Base-by-base conservation (phyloP, 192 early-diverging fungal species). In the Backusella morwellensis region DNA sequence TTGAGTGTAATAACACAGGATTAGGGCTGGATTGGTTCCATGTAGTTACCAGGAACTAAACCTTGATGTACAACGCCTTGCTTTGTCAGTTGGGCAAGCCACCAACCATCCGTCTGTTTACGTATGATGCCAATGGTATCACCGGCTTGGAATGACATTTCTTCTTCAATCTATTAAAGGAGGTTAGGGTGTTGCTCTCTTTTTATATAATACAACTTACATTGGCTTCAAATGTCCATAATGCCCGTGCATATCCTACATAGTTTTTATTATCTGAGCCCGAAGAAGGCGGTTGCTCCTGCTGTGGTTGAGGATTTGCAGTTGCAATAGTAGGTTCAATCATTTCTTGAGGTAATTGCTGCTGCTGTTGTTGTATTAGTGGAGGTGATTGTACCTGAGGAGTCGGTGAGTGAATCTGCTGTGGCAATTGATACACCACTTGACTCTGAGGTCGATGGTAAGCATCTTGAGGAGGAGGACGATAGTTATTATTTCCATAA, bases 31-130 rank as follows among this genome's bases (percentile, higher is more conserved):
- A 66, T 36, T 14, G 36, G 8, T 44, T 80, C 54, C 80, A 81
- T 81, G 19, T 78, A 82, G 40, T 82, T 82, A 15, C 80, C 77
- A 38, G 80, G 80, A 38, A 82, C 74, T 19, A 82, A 74, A 26
- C 80, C 80, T 54, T 63, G 73, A 40, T 35, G 32, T 6, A 40
- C 6, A 50, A 44, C 35, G 8, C 23, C 17, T 3, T 80, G 75
- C 23, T 82, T 78, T 40, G 82, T 35, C 0, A 85, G 21, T 38
- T 87, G 83, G 6, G 85, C 89, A 68, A 84, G 81, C 89, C 89
- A 90, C 89, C 89, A 90, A 12, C 89, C 89, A 75, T 90, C 89
- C 0, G 80, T 68, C 4, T 87, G 82, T 40, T 81, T 84, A 4
- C 73, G 75, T 1, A 88, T 9, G 7, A 90, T 80, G 4, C 77